A percentile compares a stretch with the other conserved stretches of the same genome.
Conservation (phyloP, 2,329 filamentous ascomycete species). For the Corynespora cassiicola region DNA sequence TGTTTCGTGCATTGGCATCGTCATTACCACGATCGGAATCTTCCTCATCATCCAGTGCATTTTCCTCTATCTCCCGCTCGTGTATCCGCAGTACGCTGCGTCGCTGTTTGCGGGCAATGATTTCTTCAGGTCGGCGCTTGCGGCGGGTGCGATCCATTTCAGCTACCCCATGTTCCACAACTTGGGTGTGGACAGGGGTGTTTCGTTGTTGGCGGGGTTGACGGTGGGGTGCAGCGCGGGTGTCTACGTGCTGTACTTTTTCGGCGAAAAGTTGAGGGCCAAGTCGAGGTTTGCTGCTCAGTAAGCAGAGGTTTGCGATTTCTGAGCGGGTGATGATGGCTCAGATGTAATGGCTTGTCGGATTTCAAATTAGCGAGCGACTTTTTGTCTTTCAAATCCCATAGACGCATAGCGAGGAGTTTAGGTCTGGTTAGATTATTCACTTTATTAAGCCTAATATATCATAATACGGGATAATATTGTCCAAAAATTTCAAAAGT, state of each 20-base stretch:
- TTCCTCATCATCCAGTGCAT: conserved; percentile 56
- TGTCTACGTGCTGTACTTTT: conserved; percentile 65
- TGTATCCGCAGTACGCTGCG: conserved; percentile 58
- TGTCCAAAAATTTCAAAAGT: too few species aligned
- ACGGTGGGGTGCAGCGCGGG: conserved; percentile 56
- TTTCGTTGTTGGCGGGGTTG: conserved; percentile 60
- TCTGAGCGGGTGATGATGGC: too few species aligned
- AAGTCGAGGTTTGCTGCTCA: conserved; percentile 41
- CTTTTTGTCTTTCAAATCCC: too few species aligned
- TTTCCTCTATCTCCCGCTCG: conserved; percentile 69
- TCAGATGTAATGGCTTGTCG: too few species aligned
- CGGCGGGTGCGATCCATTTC: conserved; percentile 67
- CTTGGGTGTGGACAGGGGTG: conserved; percentile 64
- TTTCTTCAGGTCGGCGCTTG: conserved; percentile 62
- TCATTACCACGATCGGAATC: conserved; percentile 55
- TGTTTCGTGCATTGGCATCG: conserved; percentile 60
- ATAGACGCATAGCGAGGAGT: too few species aligned
- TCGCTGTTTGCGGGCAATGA: conserved; percentile 69
- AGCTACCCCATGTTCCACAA: conserved; percentile 65
- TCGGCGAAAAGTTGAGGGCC: conserved; percentile 35
- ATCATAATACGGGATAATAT: too few species aligned
- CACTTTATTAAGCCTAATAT: too few species aligned
- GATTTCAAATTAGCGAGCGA: too few species aligned
- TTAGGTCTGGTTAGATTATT: too few species aligned
- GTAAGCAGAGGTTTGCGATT: too few species aligned